Evolutionary conservation across 2,329 filamentous ascomycete species (phyloP).

Genomic region (Venturia asperata): DNA sequence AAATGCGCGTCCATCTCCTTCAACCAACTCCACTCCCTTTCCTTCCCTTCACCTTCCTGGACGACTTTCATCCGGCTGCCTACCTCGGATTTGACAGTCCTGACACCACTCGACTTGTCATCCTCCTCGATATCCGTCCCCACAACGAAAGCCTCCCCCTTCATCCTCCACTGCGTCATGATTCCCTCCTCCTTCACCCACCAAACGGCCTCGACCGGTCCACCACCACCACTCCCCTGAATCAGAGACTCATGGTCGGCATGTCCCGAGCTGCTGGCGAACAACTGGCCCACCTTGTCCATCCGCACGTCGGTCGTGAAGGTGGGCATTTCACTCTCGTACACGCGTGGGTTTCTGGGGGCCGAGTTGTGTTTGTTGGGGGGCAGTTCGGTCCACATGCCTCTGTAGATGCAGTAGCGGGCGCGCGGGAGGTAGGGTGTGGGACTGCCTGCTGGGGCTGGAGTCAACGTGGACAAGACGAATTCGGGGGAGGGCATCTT

Average conservation of each 20-base stretch:
- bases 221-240: conserved; percentile 54
- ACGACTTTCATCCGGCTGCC: conserved; percentile 56
- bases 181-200: conserved; percentile 60
- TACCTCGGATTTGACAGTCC: conserved; percentile 55
- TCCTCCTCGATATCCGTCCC: conserved; percentile 57
- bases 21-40: conserved; percentile 64
- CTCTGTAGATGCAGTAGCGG: conserved; percentile 76
- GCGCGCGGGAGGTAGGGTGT: conserved; percentile 47
- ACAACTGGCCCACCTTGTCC: conserved; percentile 71
- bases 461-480: conserved; percentile 44
- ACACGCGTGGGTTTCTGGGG: conserved; percentile 61
- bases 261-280: conserved; percentile 43
- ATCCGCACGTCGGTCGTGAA: conserved; percentile 87
- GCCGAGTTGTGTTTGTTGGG: conserved; percentile 67
- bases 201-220: conserved; percentile 72
- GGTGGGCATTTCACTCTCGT: conserved; percentile 68
- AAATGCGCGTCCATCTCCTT: conserved; percentile 80
- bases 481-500: conserved; percentile 45
- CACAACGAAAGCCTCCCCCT: conserved; percentile 68
- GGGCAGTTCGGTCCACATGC: conserved; percentile 70
- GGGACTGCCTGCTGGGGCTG: conserved; percentile 30
- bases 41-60: conserved; percentile 31
- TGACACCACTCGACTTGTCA: conserved; percentile 44
- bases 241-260: conserved; percentile 38
- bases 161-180: conserved; percentile 73